Evolutionary conservation across 306 rosid species (phyloP), one percentile per base, ranked within the genome.

Genomic region (Glycine latifolia): DNA sequence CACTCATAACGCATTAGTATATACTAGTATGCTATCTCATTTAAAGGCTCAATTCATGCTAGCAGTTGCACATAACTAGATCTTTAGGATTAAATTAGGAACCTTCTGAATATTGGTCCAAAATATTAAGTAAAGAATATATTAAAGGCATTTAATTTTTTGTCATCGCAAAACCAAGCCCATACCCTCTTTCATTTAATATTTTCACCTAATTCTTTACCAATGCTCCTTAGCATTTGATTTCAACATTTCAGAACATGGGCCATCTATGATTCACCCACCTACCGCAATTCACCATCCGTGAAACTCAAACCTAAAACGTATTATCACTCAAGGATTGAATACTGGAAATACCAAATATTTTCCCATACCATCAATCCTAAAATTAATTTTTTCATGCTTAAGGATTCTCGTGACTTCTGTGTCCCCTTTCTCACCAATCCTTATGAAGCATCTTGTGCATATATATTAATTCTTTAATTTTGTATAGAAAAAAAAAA

Each of bases 401-500:
- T 71, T n/a, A 17, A 13, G 16, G 60, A 58, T n/a, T 70, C 71
- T 33, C 60, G 69, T 68, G 76, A 55, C 70, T 41, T 67, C 2
- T 52, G 20, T 62, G 12, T 39, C 6, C 39, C 17, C 7, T 5
- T 66, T 39, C 44, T 77, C 75, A 49, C 41, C 73, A 5, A 63
- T 14, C 56, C 60, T 26, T 7, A 8, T 61, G 2, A 46, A 20
- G 33, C 33, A 76, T 26, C 10, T 26, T 15, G 1, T 17, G 0
- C 11, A 58, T 5, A 16, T 54, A 4, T 6, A 10, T 62, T 62
- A 31, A 31, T 10, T 10, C 39, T 20, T 17, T 15, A 16, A 56
- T 56, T 59, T 59, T 17, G 14, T 17, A 8, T 8, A 0, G 0
- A 5, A 13, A 53, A 13, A 13, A 3, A 13, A 0, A 53, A 53